Evolutionary conservation across 176 grass and related monocot species (phyloP), one percentile per base, ranked within the genome.

Genomic region (Eleusine coracana): DNA sequence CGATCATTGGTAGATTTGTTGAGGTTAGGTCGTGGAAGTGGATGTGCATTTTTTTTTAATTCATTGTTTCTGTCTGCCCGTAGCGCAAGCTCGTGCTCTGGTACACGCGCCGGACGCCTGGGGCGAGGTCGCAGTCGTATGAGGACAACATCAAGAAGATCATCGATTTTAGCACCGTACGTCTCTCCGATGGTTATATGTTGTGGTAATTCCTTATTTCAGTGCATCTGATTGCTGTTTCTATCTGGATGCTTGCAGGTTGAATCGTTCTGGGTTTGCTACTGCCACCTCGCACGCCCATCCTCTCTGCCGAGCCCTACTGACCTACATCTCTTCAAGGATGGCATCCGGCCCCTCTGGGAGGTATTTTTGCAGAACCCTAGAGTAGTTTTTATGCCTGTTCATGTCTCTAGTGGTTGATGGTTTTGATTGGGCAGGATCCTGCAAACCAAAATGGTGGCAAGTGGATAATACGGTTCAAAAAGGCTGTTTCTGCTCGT

Each of bases 401-500:
- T 66, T 2, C 5, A 20, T 64, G 6, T 60, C 75, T 39, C 42
- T 88, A 17, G 46, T 80, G 20, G 55, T 50, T 85, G 67, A 90
- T 67, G 77, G 45, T 86, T 83, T 87, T 83, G 29, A 74, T 70
- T 77, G 64, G 49, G 10, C 79, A 99, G 93, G 97, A 99, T 75
- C 79, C 91, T 55, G 91, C 97, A 69, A 99, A 96, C 46, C 83
- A 78, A 69, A 94, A 90, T 74, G 97, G 97, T 81, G 97, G 93
- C 62, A 99, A 99, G 84, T 99, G 97, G 97, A 99, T 96, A 71
- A 90, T 99, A 84, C 81, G 93, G 52, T 96, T 96, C 87, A 99
- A 96, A 80, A 99, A 99, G 82, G 79, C 81, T 59, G 86, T 99
- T 88, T 99, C 97, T 84, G 97, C 80, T 52, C 97, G 97, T 74